Evolutionary conservation across 2,329 filamentous ascomycete genomes (phyloP).

Genomic region (Pseudogymnoascus sp.): DNA sequence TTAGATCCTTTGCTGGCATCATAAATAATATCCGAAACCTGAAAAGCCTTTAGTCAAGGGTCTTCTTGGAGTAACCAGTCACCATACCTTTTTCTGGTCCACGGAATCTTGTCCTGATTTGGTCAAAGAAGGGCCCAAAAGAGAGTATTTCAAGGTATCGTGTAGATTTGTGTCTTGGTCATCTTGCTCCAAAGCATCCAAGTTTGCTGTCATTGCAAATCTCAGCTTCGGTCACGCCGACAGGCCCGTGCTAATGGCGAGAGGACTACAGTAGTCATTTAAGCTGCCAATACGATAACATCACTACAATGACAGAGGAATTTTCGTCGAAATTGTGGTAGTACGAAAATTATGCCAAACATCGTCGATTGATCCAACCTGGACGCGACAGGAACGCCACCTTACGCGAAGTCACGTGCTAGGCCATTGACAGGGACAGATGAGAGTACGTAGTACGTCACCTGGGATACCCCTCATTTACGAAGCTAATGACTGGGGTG

Average conservation of each 20-base stretch:
- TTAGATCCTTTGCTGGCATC: constrained; percentile 94
- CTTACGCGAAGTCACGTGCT: not conserved
- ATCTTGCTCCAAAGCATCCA: not conserved
- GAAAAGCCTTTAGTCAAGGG: constrained; percentile 11
- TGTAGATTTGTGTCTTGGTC: constrained; percentile 28
- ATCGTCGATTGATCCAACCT: not conserved
- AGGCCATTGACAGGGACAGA: too few species aligned
- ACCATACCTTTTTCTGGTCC: constrained; percentile 71
- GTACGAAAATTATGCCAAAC: not conserved
- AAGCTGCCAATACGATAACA: not conserved
- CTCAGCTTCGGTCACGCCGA: not conserved
- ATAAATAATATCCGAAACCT: constrained; percentile 95
- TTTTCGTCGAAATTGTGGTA: not conserved
- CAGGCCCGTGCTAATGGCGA: not conserved
- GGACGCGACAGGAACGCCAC: not conserved
- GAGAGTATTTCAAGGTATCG: constrained; percentile 75
- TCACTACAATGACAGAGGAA: not conserved
- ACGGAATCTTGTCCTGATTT: constrained; percentile 91
- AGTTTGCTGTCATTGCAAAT: constrained; percentile 5
- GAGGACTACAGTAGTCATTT: not conserved
- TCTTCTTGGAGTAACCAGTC: not conserved
- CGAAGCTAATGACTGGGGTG: not conserved
- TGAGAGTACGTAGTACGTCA: not conserved
- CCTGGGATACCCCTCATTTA: constrained; percentile 6
- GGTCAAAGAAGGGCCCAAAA: constrained; percentile 82